Percentiles rank a stretch among this genome's conserved stretches.
phyloP scores from a whole-genome alignment of 441 rosid genomes.

The Eruca vesicaria region DNA sequence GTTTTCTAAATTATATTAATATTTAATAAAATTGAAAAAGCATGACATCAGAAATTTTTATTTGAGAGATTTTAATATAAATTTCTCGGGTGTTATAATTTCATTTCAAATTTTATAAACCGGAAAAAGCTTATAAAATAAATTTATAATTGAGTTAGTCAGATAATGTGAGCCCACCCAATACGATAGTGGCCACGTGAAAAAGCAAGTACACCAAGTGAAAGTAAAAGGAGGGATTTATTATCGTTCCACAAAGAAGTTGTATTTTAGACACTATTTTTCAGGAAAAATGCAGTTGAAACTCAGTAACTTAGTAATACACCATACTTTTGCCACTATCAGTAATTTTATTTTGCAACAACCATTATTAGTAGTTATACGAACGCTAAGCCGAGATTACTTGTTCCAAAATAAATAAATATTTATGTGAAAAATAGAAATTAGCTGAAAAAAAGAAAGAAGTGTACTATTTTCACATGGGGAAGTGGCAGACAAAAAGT shows the following conservation, averaged over 20 bases:
- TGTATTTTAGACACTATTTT: neutral
- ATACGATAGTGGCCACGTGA: conserved; percentile 21
- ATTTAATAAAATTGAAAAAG: neutral
- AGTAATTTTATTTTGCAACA: no score
- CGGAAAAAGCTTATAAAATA: neutral
- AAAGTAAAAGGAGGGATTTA: neutral
- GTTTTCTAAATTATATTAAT: no score
- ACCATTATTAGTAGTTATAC: no score
- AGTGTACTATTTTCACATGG: neutral
- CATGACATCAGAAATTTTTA: neutral
- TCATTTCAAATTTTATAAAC: neutral
- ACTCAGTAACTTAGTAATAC: no score
- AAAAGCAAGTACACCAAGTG: neutral
- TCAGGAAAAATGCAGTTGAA: neutral
- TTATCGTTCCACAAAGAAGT: neutral
- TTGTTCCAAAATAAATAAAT: neutral
- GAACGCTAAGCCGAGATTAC: neutral
- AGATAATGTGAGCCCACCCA: conserved; percentile 5
- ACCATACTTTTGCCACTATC: no score
- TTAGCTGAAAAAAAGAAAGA: neutral
- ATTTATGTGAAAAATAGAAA: neutral
- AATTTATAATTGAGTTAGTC: neutral
- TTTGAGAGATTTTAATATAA: neutral
- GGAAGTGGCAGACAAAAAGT: conserved; percentile 26
- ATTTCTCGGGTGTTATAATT: neutral